phyloP scores from a whole-genome alignment of 2,329 filamentous ascomycete species.

The Ilyonectria destructans region DNA sequence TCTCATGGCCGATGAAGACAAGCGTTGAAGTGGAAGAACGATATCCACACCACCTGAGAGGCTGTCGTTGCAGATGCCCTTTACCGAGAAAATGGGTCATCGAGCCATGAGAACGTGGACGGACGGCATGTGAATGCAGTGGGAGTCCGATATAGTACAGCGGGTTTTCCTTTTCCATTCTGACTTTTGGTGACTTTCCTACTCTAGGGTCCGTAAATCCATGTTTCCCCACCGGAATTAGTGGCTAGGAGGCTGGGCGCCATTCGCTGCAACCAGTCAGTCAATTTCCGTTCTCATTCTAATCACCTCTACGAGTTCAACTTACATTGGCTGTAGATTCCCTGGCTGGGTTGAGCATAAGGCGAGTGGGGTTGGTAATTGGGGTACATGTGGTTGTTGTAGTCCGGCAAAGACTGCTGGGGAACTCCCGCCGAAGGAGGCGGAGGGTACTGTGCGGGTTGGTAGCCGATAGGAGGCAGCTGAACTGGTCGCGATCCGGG shows the following conservation, averaged over 20 bases:
- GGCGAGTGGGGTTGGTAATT: slow-evolving; percentile 73
- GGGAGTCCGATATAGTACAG: slow-evolving; percentile 49
- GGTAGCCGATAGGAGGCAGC: slow-evolving; percentile 83
- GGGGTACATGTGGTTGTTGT: slow-evolving; percentile 71
- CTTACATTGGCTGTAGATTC: slow-evolving; percentile 75
- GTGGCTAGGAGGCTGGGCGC: slow-evolving; percentile 55
- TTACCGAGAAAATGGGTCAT: slow-evolving; percentile 14
- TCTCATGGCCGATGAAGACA: slow-evolving; percentile 18
- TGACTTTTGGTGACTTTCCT: slow-evolving; percentile 50
- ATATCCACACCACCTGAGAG: slow-evolving; percentile 6
- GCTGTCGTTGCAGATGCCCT: slow-evolving; percentile 9
- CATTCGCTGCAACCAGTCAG: slow-evolving; percentile 52
- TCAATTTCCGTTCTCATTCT: slow-evolving; percentile 15
- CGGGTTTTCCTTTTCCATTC: slow-evolving; percentile 47
- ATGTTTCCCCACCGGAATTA: slow-evolving; percentile 41
- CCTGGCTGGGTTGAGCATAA: slow-evolving; percentile 70
- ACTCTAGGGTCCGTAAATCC: slow-evolving; percentile 45
- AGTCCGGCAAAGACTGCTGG: slow-evolving; percentile 70
- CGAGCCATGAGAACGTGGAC: slow-evolving; percentile 23
- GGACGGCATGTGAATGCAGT: slow-evolving; percentile 25
- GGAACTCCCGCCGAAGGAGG: slow-evolving; percentile 69
- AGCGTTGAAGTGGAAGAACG: slow-evolving; percentile 3
- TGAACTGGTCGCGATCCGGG: slow-evolving; percentile 73
- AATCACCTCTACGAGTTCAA: slow-evolving; percentile 22
- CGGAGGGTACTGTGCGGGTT: slow-evolving; percentile 77